phyloP scores from a whole-genome alignment of 2,329 filamentous ascomycete species.

The Cercospora sesami region DNA sequence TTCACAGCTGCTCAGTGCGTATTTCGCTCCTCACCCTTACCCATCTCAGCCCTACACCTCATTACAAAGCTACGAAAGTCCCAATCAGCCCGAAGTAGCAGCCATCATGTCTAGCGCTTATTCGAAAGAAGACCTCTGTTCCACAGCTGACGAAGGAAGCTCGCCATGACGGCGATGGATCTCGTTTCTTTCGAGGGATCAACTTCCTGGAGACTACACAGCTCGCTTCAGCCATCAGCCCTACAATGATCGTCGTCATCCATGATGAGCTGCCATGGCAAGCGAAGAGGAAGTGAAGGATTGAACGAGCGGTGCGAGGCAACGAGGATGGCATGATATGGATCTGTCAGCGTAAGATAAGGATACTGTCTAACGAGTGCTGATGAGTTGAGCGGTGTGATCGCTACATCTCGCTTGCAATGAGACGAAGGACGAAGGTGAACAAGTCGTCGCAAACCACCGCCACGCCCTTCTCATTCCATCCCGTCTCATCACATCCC shows the following conservation, averaged over 20 bases:
- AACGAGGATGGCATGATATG: too few relatives aligned
- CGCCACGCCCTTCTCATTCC: not conserved
- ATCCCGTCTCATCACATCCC: not conserved
- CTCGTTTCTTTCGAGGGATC: not conserved
- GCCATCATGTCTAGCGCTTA: not conserved
- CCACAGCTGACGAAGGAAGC: not conserved
- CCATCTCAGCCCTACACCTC: not conserved
- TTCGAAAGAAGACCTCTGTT: not conserved
- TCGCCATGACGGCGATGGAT: not conserved
- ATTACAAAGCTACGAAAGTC: not conserved
- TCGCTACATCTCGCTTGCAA: not conserved
- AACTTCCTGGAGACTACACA: not conserved
- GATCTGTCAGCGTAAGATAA: not conserved
- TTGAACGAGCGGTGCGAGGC: not conserved
- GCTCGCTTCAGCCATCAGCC: constrained; percentile 1
- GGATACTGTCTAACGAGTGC: not conserved
- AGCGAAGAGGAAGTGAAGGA: not conserved
- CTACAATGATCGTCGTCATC: not conserved
- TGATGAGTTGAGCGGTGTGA: not conserved
- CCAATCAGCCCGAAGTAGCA: not conserved
- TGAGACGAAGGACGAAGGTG: not conserved
- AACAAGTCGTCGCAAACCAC: not conserved
- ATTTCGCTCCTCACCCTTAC: not conserved
- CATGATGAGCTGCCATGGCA: not conserved
- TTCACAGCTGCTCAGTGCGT: too few relatives aligned